Evolutionary conservation across 2,329 filamentous ascomycete genomes (phyloP).

Genomic region (Penicillium concentricum): DNA sequence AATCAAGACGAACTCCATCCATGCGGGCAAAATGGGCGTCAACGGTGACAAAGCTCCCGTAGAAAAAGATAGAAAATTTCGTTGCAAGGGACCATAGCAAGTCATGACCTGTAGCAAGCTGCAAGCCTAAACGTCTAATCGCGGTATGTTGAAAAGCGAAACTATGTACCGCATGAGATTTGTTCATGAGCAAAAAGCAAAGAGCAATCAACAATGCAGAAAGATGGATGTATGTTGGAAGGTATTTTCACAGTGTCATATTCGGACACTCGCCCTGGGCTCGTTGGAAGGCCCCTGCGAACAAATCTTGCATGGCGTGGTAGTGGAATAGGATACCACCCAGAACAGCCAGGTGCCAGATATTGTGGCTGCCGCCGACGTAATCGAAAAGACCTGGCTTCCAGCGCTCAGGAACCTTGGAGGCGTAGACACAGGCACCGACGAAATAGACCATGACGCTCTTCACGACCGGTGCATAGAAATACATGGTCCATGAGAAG

Average conservation of each 20-base stretch:
- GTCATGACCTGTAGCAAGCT: not conserved
- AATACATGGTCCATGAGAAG: conserved; percentile 75
- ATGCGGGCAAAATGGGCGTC: conserved; percentile 17
- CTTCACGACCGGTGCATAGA: conserved; percentile 85
- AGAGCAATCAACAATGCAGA: conserved; percentile 8
- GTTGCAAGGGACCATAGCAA: conserved; percentile 1
- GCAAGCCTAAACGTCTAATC: conserved; percentile 5
- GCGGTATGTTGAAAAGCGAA: not conserved
- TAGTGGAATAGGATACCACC: conserved; percentile 98
- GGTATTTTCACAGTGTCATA: conserved; percentile 22
- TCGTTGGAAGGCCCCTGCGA: conserved; percentile 71
- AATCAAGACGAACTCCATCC: conserved; percentile 18
- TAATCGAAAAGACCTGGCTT: conserved; percentile 93
- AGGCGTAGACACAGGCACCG: conserved; percentile 85
- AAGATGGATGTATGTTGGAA: not conserved
- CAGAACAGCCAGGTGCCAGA: conserved; percentile 94
- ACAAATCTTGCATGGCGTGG: conserved; percentile 92
- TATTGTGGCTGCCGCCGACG: conserved; percentile 89
- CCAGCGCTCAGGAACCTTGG: conserved; percentile 90
- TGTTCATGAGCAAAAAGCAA: conserved; percentile 11
- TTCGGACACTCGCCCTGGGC: conserved; percentile 53
- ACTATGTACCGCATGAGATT: conserved; percentile 1
- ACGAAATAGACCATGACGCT: conserved; percentile 80
- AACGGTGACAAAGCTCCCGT: conserved; percentile 2
- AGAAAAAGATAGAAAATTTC: conserved; percentile 9